A percentile compares a stretch with the other conserved stretches of the same genome.
These are phyloP conservation scores for Zymoseptoria brevis DNA, from an alignment of 2,329 filamentous ascomycete species.

Conservation along the genomic window DNA sequence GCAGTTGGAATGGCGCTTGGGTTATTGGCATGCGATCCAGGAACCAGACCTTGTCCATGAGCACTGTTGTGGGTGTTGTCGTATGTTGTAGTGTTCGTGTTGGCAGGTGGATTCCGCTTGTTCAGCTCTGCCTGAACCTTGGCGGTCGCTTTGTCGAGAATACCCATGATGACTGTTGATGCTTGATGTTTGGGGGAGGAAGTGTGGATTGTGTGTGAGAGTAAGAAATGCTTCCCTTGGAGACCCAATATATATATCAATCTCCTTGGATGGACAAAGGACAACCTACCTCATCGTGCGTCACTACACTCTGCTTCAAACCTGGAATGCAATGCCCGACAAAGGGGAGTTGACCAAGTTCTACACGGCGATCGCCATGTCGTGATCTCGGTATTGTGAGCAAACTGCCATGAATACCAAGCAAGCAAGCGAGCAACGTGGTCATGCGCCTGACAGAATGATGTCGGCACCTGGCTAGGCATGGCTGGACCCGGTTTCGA, in stretches of 20 bases:
- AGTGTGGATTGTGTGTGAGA: not conserved
- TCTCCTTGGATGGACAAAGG: not conserved
- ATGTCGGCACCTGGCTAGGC: not conserved
- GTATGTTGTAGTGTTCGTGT: not conserved
- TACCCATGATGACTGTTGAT: not conserved
- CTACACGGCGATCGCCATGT: not conserved
- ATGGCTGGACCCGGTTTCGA: not conserved
- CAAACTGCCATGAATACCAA: not conserved
- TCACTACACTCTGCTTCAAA: not conserved
- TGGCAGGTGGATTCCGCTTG: not conserved
- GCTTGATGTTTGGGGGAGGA: not conserved
- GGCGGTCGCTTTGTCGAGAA: not conserved
- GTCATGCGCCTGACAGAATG: not conserved
- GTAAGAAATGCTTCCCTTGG: not conserved
- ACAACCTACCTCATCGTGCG: not conserved
- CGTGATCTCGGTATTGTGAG: not conserved
- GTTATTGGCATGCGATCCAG: slow-evolving; percentile 18
- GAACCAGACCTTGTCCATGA: slow-evolving; percentile 5
- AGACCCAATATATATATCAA: not conserved
- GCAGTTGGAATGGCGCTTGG: slow-evolving; percentile 23
- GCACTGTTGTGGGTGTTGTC: not conserved
- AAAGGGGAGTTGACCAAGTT: not conserved
- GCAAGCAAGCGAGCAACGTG: not conserved
- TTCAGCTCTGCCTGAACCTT: not conserved
- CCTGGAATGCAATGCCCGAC: not conserved